Conservation (phyloP, 2,329 filamentous ascomycete species). For the Curvularia verruculosa region DNA sequence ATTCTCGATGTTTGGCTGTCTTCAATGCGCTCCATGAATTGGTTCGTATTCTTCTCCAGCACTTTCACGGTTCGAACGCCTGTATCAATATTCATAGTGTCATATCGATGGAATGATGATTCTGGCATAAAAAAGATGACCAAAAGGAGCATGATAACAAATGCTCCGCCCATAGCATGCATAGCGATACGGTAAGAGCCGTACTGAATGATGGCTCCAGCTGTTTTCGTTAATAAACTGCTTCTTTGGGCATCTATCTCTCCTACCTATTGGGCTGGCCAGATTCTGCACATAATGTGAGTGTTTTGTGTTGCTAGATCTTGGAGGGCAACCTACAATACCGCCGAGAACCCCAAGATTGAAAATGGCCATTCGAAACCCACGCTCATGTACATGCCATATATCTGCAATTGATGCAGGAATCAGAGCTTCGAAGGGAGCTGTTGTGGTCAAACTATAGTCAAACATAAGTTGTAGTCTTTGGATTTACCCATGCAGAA, state of each 20-base stretch:
- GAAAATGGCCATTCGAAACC: conserved; percentile 33
- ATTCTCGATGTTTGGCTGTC: not conserved
- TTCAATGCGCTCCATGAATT: conserved; percentile 19
- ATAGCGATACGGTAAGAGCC: conserved; percentile 27
- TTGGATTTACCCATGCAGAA: conserved; percentile 26
- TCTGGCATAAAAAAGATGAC: conserved; percentile 37
- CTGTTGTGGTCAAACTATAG: not conserved
- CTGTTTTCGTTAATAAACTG: not conserved
- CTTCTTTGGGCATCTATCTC: not conserved
- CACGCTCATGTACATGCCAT: conserved; percentile 35
- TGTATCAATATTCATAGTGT: conserved; percentile 29
- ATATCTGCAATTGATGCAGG: conserved; percentile 32
- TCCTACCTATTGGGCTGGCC: conserved; percentile 26
- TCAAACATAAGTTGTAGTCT: not conserved
- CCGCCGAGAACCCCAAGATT: conserved; percentile 34
- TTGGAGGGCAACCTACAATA: conserved; percentile 14
- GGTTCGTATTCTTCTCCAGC: conserved; percentile 17
- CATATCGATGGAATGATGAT: conserved; percentile 20
- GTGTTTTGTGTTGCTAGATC: too few species aligned
- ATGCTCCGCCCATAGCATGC: conserved; percentile 32
- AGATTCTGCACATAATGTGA: conserved; percentile 18
- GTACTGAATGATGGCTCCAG: conserved; percentile 31
- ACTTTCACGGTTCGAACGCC: conserved; percentile 17
- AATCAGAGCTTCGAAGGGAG: conserved; percentile 35
- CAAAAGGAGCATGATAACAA: conserved; percentile 29